A percentile compares a stretch with the other conserved stretches of the same genome.
phyloP scores from a whole-genome alignment of 2,329 filamentous ascomycete genomes.

The Fusarium sororula region DNA sequence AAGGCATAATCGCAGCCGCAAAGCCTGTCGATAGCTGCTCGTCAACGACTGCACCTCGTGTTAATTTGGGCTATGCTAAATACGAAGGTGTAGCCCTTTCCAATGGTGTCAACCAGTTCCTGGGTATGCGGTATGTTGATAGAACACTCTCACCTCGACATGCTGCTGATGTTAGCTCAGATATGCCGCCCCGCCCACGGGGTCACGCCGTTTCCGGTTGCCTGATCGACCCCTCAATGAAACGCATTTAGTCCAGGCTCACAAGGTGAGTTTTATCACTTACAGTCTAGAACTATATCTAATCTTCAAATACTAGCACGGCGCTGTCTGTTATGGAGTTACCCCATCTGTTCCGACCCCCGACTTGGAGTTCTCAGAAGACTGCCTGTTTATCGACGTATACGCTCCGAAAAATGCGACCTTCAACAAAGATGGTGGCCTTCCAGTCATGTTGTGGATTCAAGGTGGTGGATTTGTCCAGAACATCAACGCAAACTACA shows the following conservation, averaged over 20 bases:
- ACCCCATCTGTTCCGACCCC: neutral
- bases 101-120: neutral
- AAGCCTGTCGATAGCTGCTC: neutral
- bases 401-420: neutral
- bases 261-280: neutral
- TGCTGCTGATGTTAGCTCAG: neutral
- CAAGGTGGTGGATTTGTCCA: neutral
- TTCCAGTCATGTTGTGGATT: neutral
- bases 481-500: neutral
- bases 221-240: neutral
- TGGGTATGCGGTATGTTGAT: neutral
- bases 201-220: neutral
- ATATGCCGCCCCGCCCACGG: neutral
- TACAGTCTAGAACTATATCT: neutral
- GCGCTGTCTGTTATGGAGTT: neutral
- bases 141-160: neutral
- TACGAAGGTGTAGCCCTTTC: neutral
- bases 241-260: neutral
- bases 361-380: neutral
- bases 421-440: neutral
- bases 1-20: neutral
- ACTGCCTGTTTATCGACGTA: neutral
- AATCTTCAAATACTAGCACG: neutral
- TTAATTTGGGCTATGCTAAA: neutral
- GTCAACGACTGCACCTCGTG: neutral